phyloP scores from a whole-genome alignment of 345 rosid species.

The Lenwebbia sp. region DNA sequence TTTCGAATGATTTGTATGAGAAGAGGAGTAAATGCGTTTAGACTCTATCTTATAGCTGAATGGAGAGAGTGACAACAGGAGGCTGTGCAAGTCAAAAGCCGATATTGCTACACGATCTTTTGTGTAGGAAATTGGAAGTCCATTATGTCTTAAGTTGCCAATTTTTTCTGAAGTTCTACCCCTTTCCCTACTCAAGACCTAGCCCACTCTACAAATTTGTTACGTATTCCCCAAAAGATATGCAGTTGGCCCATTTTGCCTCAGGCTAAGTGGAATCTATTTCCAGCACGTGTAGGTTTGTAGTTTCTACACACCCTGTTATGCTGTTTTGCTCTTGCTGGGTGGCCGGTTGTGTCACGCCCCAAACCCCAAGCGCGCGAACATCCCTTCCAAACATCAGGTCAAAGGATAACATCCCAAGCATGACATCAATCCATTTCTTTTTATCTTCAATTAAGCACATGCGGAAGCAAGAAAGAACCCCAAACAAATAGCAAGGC shows the following conservation, averaged over 20 bases:
- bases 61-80: not conserved
- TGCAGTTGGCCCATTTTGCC: not conserved
- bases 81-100: not conserved
- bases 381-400: too few relatives aligned
- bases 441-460: too few relatives aligned
- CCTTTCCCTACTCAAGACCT: not conserved
- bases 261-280: not conserved
- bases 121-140: not conserved
- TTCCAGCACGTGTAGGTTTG: not conserved
- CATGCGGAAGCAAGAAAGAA: too few relatives aligned
- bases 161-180: not conserved
- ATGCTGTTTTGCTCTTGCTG: not conserved
- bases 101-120: not conserved
- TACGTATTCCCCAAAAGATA: not conserved
- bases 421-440: too few relatives aligned
- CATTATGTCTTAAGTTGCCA: not conserved
- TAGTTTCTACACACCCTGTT: not conserved
- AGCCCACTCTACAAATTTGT: not conserved
- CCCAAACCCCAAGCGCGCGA: too few relatives aligned
- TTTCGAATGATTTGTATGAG: not conserved
- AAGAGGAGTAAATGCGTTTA: not conserved
- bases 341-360: not conserved
- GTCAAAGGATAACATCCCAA: too few relatives aligned
- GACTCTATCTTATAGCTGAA: not conserved
- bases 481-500: too few relatives aligned